phyloP scores from a whole-genome alignment of 1,284 basidiomycete species.

The Microbotryum violaceum region DNA sequence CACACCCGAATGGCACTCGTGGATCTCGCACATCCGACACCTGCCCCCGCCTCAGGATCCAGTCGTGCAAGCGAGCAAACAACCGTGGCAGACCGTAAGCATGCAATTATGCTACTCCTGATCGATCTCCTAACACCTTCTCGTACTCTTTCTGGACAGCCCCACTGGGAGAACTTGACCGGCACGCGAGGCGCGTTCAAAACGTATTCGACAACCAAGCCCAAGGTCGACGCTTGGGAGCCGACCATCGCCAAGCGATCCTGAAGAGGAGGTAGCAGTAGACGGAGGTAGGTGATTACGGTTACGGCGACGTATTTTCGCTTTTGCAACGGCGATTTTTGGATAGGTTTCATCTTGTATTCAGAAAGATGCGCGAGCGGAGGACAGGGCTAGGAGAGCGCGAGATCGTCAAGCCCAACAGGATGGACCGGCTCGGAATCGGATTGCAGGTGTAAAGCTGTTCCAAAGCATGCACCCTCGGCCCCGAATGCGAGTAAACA shows the following conservation, averaged over 20 bases:
- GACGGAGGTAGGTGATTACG: no score
- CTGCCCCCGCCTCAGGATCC: constrained; percentile 67
- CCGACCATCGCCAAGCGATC: constrained; percentile 52
- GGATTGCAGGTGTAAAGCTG: no score
- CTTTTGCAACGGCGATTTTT: no score
- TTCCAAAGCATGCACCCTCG: no score
- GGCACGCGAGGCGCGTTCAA: constrained; percentile 82
- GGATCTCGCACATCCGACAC: constrained; percentile 82
- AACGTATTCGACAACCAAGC: constrained; percentile 73
- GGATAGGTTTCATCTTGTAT: no score
- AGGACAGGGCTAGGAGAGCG: no score
- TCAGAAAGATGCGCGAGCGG: no score
- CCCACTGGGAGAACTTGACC: constrained; percentile 76
- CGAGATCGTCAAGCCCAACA: no score
- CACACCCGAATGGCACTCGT: constrained; percentile 89
- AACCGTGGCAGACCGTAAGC: constrained; percentile 75
- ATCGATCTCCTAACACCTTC: neutral
- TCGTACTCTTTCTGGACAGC: constrained; percentile 45
- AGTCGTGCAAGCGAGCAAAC: constrained; percentile 58
- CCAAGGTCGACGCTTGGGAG: constrained; percentile 76
- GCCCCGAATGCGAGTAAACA: no score
- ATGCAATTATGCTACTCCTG: neutral
- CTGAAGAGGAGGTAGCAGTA: no score
- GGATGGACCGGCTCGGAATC: no score
- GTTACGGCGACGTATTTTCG: no score